Base-by-base conservation (phyloP, 1,139 yeast species). In the Pneumocystis sp. region DNA sequence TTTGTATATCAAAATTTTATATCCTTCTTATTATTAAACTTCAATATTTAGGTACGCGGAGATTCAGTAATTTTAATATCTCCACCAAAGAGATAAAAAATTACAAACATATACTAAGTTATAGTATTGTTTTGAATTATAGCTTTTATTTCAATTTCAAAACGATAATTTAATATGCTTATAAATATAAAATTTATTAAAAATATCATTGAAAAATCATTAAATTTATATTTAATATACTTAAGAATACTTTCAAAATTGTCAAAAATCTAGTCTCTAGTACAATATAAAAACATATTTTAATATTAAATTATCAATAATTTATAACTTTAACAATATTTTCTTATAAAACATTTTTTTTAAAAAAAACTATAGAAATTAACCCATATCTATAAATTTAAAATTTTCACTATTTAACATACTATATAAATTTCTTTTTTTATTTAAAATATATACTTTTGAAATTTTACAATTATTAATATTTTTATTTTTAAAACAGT, bases 1-100 rank as follows among this genome's bases (percentile, higher is more conserved):
- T 93, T 91, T 77, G 93, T 95, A 29, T 85, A 98, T 78, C 98
- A 98, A 25, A 17, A 19, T 40, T 62, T 29, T 50, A 31, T 19
- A 17, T 6, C 19, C 7, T 42, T 40, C 17, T 40, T 29, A 25
- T 50, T 17, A 50, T 50, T 50, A 50, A 50, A 12, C 4, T 8
- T 42, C 19, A 40, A 44, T 39, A 50, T 17, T 31, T 31, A 21
- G 37, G n/a, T 44, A 45, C 44, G 61, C 29, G 65, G 65, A n/a
- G 65, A 64, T 40, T 64, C 65, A 25, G 65, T 64, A 29, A 64
- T 64, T 50, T 29, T 64, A 15, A 62, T 64, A 63, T 40, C 65
- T 25, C 65, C 65, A 19, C 65, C 65, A 17, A 61, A 21, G 7
- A 39, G 61, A 42, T 59, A 31, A 59, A 29, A 50, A 40, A 15